Percentiles rank a stretch among this genome's conserved stretches.
These are phyloP conservation scores for Plenodomus biglobosus DNA, from an alignment of 2,329 filamentous ascomycete genomes.

Conservation along the genomic window DNA sequence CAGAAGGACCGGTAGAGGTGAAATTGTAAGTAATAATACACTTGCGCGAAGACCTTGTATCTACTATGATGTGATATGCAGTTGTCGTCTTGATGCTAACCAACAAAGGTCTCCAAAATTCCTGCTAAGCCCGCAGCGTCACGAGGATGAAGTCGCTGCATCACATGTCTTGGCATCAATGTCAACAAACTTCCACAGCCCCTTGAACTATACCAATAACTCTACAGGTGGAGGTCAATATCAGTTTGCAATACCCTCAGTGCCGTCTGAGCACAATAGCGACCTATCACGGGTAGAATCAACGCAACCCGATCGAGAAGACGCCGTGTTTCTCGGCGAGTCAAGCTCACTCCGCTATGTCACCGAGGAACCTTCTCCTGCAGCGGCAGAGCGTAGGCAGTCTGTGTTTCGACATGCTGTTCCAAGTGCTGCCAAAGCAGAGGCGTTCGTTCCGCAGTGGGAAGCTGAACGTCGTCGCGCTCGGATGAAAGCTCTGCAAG, in stretches of 20 bases:
- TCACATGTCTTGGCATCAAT: slow-evolving; percentile 34
- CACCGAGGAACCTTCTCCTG: slow-evolving; percentile 32
- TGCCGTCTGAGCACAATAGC: slow-evolving; percentile 11
- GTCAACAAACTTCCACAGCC: slow-evolving; percentile 30
- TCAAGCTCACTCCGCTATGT: slow-evolving; percentile 55
- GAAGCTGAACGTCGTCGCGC: slow-evolving; percentile 35
- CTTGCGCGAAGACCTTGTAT: background rate
- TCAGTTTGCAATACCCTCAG: slow-evolving; percentile 16
- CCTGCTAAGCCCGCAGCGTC: slow-evolving; percentile 17
- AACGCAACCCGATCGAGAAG: slow-evolving; percentile 21
- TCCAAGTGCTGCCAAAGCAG: slow-evolving; percentile 38
- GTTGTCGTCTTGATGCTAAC: background rate
- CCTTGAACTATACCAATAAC: slow-evolving; percentile 15
- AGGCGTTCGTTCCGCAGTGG: slow-evolving; percentile 45
- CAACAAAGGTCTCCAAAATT: slow-evolving; percentile 3
- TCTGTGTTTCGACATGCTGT: slow-evolving; percentile 34
- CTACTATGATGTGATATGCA: background rate
- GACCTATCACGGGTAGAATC: slow-evolving; percentile 17
- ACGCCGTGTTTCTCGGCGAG: slow-evolving; percentile 49
- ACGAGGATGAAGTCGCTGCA: slow-evolving; percentile 34
- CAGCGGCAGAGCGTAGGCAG: slow-evolving; percentile 35
- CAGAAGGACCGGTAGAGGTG: slow-evolving; percentile 13
- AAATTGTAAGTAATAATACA: slow-evolving; percentile 11
- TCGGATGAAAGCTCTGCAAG: slow-evolving; percentile 42
- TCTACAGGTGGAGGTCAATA: slow-evolving; percentile 11